Conservation (phyloP, 2,329 filamentous ascomycete species). For the Aspergillus caelatus region DNA sequence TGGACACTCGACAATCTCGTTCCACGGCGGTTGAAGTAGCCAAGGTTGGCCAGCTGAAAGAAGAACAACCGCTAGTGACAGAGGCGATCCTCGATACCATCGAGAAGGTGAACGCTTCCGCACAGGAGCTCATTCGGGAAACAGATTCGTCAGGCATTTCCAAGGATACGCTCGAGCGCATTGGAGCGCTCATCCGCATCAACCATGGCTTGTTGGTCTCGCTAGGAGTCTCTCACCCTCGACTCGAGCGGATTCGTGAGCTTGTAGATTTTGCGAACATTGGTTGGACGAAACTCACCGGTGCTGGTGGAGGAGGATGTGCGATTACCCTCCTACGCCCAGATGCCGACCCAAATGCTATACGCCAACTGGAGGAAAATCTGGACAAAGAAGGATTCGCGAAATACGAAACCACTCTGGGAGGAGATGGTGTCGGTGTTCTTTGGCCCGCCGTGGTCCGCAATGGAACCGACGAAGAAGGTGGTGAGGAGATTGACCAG, state of each 20-base stretch:
- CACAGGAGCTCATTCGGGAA: constrained; percentile 58
- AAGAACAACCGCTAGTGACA: constrained; percentile 74
- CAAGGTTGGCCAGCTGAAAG: constrained; percentile 76
- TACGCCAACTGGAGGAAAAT: constrained; percentile 66
- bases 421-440: constrained; percentile 90
- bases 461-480: constrained; percentile 78
- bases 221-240: constrained; percentile 90
- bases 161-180: constrained; percentile 65
- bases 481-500: constrained; percentile 89
- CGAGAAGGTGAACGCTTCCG: constrained; percentile 63
- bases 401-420: constrained; percentile 85
- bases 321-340: constrained; percentile 88
- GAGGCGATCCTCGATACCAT: constrained; percentile 83
- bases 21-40: constrained; percentile 83
- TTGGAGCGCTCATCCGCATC: constrained; percentile 87
- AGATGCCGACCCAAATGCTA: constrained; percentile 57
- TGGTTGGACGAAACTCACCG: constrained; percentile 97
- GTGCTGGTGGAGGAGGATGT: constrained; percentile 92
- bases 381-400: constrained; percentile 74
- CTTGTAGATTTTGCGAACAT: constrained; percentile 85
- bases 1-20: constrained; percentile 86
- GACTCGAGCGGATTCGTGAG: constrained; percentile 87
- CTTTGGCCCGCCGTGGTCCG: constrained; percentile 90
- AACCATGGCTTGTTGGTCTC: constrained; percentile 93
- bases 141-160: constrained; percentile 69